Base-by-base conservation (phyloP, 352 stramenopile genomes). In the Phytophthora pini region DNA sequence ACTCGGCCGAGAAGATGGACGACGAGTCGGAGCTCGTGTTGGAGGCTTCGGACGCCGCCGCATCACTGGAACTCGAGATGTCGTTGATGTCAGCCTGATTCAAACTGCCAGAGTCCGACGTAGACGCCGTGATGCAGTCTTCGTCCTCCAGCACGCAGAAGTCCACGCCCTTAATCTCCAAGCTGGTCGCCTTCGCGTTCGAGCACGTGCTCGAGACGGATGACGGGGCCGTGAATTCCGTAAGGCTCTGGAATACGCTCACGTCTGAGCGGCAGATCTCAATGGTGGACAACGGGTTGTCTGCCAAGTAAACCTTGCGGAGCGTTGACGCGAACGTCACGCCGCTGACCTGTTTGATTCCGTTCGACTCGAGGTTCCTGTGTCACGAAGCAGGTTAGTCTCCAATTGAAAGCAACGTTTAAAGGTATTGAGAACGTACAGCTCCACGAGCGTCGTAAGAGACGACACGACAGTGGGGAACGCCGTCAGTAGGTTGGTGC, bases 321-420 rank as follows among this genome's bases (percentile, higher is more conserved):
- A 88, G 75, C 4, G 76, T 84, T 22, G 77, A 81, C 6, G 84
- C 77, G 27, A 92, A 84, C 3, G 70, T 71, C 29, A 88, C 61
- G 31, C 72, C 71, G 9, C 56, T 60, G 41, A 92, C 68, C n/a
- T 69, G 49, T 29, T 80, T 79, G 57, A 89, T 85, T 1, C 58
- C 65, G 29, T 89, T 92, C 12, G 68, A 77, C 9, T 77, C 76
- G 34, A 92, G 78, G 52, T 87, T 90, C 17, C 83, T 92, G 51
- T 20, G 56, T 27, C 11, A 61, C 38, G 17, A 5, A 68, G 13
- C 8, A 49, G 24, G 15, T 13, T 22, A 43, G 31, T 20, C 11
- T 5, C 39, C 11, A 36, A 4, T 13, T 3, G 2, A 12, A 13
- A 36, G 24, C 31, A 36, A 9, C 8, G 9, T 43, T 43, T 43